phyloP scores from a whole-genome alignment of 2,329 filamentous ascomycete genomes.

The Hymenoscyphus infarciens region DNA sequence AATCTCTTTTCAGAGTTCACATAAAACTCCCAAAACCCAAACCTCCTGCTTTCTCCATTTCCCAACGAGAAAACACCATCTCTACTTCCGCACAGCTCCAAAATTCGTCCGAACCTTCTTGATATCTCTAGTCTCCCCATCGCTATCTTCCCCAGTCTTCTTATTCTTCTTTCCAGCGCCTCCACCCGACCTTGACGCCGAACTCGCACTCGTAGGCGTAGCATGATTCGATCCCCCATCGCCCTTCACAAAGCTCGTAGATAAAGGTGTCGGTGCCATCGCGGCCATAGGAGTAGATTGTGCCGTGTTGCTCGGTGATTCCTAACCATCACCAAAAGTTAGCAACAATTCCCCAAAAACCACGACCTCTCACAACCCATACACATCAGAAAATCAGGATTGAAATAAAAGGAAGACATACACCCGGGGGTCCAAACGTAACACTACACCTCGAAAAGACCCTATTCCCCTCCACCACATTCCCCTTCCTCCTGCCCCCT shows the following conservation, averaged over 20 bases:
- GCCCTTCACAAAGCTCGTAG: conserved; percentile 49
- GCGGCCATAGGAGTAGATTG: conserved; percentile 35
- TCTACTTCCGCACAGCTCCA: conserved; percentile 30
- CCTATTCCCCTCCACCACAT: conserved; percentile 65
- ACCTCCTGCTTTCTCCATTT: background rate
- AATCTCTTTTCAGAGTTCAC: background rate
- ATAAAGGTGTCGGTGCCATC: conserved; percentile 53
- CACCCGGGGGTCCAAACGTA: conserved; percentile 43
- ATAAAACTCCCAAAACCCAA: background rate
- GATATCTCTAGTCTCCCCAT: conserved; percentile 50
- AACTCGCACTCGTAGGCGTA: conserved; percentile 53
- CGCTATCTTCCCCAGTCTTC: conserved; percentile 52
- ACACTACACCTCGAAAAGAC: conserved; percentile 58
- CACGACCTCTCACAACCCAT: background rate
- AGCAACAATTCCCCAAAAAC: background rate
- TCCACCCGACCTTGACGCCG: conserved; percentile 36
- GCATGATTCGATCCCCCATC: conserved; percentile 47
- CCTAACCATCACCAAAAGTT: conserved; percentile 20
- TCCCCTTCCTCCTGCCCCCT: conserved; percentile 59
- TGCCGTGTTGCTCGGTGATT: conserved; percentile 31
- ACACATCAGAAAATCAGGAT: background rate
- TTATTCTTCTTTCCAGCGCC: conserved; percentile 44
- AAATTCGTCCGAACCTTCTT: conserved; percentile 35
- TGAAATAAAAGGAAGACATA: background rate
- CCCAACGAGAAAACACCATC: background rate